Evolutionary conservation across 331 rosid species (phyloP).

Genomic region (Malus hybrid): DNA sequence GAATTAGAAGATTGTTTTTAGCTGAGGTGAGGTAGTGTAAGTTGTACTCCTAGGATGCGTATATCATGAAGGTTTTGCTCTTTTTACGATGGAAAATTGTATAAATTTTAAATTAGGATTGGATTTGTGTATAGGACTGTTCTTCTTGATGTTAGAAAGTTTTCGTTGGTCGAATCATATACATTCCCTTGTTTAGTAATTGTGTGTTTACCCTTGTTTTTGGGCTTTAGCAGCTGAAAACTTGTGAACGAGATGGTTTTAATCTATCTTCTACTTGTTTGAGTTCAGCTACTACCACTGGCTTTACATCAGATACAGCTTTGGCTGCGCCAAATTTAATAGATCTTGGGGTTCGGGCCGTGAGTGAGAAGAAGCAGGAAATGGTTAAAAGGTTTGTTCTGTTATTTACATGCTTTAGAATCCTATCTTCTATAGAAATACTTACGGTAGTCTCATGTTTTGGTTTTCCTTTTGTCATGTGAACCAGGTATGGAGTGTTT

Average conservation of each 20-base stretch:
- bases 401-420: slow-evolving; percentile 1
- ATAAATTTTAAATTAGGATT: neutral
- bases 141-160: neutral
- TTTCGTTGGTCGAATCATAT: neutral
- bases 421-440: slow-evolving; percentile 1
- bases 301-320: slow-evolving; percentile 12
- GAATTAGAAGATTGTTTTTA: neutral
- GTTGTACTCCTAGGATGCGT: neutral
- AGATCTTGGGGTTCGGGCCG: slow-evolving; percentile 22
- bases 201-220: neutral
- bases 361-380: slow-evolving; percentile 48
- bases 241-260: neutral
- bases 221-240: neutral
- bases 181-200: neutral
- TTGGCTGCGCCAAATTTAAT: slow-evolving; percentile 13
- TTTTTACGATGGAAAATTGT: neutral
- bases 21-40: neutral
- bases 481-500: slow-evolving; percentile 80
- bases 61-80: neutral
- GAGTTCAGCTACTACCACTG: neutral
- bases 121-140: neutral
- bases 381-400: slow-evolving; percentile 77
- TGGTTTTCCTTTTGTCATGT: slow-evolving; percentile 3
- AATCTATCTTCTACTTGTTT: neutral
- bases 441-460: neutral